phyloP scores from a whole-genome alignment of 768 basidiomycete genomes.

The Boletus insuetus region DNA sequence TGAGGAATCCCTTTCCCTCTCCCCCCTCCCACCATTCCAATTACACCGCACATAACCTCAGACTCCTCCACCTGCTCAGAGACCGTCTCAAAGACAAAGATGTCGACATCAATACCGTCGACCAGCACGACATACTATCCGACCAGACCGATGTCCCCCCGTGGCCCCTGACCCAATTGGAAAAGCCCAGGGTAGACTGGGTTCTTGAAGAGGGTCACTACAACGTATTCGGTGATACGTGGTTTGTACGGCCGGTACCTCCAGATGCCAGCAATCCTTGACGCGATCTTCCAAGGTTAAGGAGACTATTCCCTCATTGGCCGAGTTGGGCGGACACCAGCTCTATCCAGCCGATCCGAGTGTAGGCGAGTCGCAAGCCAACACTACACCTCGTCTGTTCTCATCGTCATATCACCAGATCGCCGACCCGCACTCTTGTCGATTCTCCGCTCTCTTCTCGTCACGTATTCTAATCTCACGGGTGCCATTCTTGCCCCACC shows the following conservation, averaged over 20 bases:
- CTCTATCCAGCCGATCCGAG: conserved; percentile 74
- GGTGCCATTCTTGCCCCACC: conserved; percentile 67
- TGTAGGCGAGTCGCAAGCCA: conserved; percentile 46
- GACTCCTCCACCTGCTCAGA: conserved; percentile 59
- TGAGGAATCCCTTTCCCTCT: conserved; percentile 86
- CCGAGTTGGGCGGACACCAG: conserved; percentile 76
- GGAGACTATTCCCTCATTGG: conserved; percentile 78
- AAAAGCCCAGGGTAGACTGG: conserved; percentile 90
- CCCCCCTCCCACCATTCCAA: conserved; percentile 82
- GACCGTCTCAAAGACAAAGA: conserved; percentile 44
- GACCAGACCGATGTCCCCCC: conserved; percentile 77
- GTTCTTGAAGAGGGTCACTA: conserved; percentile 83
- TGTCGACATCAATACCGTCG: conserved; percentile 36
- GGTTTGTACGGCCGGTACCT: conserved; percentile 63
- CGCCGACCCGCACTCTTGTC: conserved; percentile 71
- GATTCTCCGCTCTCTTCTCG: conserved; percentile 72
- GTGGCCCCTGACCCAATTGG: conserved; percentile 72
- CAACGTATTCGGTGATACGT: conserved; percentile 82
- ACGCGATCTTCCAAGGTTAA: conserved; percentile 56
- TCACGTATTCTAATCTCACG: conserved; percentile 75
- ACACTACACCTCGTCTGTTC: not conserved
- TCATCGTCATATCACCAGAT: conserved; percentile 44
- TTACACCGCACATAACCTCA: conserved; percentile 73
- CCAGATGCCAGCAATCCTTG: conserved; percentile 10
- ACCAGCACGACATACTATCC: conserved; percentile 61